These are phyloP conservation scores for Paecilomyces niveus DNA, from an alignment of 2,329 filamentous ascomycete species.

Conservation along the genomic window DNA sequence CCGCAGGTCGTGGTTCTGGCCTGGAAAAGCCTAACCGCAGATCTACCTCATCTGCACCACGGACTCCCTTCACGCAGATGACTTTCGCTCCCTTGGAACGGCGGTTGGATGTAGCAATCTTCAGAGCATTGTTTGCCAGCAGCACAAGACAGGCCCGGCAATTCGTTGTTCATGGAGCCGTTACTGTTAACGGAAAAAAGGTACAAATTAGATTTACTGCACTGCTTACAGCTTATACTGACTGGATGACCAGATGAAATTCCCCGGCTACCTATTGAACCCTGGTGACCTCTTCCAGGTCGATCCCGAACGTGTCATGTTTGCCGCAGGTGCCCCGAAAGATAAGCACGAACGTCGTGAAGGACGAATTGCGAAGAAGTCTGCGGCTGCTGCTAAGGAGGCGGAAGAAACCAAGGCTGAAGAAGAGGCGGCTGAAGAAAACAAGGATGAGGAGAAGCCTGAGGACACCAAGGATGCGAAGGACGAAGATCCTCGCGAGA, in stretches of 20 bases:
- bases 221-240: slow-evolving; percentile 2
- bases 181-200: slow-evolving; percentile 95
- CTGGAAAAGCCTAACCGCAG: slow-evolving; percentile 28
- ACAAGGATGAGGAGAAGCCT: slow-evolving; percentile 20
- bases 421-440: slow-evolving; percentile 17
- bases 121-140: slow-evolving; percentile 87
- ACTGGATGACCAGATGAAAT: slow-evolving; percentile 63
- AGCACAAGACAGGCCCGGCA: slow-evolving; percentile 88
- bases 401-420: slow-evolving; percentile 18
- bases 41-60: slow-evolving; percentile 19
- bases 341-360: slow-evolving; percentile 35
- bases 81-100: slow-evolving; percentile 85
- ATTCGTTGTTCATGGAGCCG: slow-evolving; percentile 85
- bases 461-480: slow-evolving; percentile 16
- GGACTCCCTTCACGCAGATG: slow-evolving; percentile 93
- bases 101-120: slow-evolving; percentile 88
- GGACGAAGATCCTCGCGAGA: slow-evolving; percentile 37
- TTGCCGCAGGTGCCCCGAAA: slow-evolving; percentile 73
- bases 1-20: slow-evolving; percentile 76
- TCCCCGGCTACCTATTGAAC: slow-evolving; percentile 89
- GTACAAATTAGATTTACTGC: slow-evolving; percentile 39
- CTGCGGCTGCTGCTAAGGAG: slow-evolving; percentile 14
- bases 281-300: slow-evolving; percentile 98
- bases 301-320: slow-evolving; percentile 79
- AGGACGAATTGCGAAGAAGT: slow-evolving; percentile 20